Base-by-base conservation (phyloP, 192 early-diverging fungal genomes). In the Backusella mclennaniae region DNA sequence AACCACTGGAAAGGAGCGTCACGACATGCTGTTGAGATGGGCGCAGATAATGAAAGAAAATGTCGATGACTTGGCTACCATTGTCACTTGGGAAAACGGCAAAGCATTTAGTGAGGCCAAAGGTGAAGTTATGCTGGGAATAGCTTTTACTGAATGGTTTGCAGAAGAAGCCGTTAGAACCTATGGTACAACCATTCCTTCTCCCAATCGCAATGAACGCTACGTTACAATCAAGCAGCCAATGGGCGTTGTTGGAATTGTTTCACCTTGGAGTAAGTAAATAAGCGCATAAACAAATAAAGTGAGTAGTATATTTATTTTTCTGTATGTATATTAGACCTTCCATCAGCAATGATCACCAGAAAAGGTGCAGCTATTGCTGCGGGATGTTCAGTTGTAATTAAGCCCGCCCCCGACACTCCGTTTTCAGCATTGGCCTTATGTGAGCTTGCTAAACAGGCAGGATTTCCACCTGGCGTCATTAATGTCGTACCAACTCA, bases 11-110 rank as follows among this genome's bases (percentile, higher is more conserved):
- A 91, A 86, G 68, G 86, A 84, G 74, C 73, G 93, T 31, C 83
- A 90, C 39, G 80, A 68, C 69, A 67, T 91, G 5, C 73, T 95
- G 77, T 82, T 87, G 88, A 86, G 56, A 93, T 89, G 89, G 80
- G 84, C 71, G 84, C 90, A 14, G 82, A 90, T 15, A 88, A 59
- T 95, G 0, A 59, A 89, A 8, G 89, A 85, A 36, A 89, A 94
- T 73, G 83, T 87, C 69, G 85, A 93, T 14, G 95, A 96, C 70
- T 79, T 96, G 63, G 96, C 91, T 6, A 89, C 83, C 38, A 91
- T 96, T 67, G 81, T 95, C 76, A 95, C 95, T n/a, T 83, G 90
- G 77, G 96, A 97, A 77, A 88, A 92, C 75, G 96, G 96, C 21
- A 97, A 96, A 74, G 68, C 89, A 14, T 41, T 89, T 42, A 72